Evolutionary conservation across 768 basidiomycete species (phyloP), one percentile per base, ranked within the genome.

Genomic region (Hysterangium stoloniferum): DNA sequence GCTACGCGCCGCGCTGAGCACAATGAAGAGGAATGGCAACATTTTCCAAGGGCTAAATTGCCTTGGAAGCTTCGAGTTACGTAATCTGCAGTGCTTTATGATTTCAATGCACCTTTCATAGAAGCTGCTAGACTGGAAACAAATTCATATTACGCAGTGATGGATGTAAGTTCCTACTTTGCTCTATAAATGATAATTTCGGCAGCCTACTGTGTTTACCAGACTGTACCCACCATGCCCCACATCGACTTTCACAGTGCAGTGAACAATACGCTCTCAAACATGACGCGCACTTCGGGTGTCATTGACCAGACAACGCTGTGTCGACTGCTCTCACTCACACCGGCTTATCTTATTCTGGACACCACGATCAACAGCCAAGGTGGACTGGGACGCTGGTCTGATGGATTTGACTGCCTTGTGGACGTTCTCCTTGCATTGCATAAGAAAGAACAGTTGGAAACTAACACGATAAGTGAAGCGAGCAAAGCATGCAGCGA

Each of bases 291-390:
- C 49, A 63, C 67, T 45, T 59, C 68, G 3, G 68, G 73, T 2
- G 45, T 64, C 2, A 73, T 88, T 27, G 78, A 86, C 64, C 86
- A 89, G 66, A 58, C 59, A 12, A 59, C 74, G 32, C 69, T 89
- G 35, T 77, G 82, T 50, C 76, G 77, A 32, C 84, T 79, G 59
- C 68, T 89, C 41, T 73, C 73, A 13, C 77, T 88, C 33, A 76
- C 87, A 12, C 82, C 87, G 1, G 85, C 86, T n/a, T 87, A 82
- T 60, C 77, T 89, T 38, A 62, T 91, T 52, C 80, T 86, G 11
- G 87, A 91, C 65, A 73, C 75, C 0, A 80, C 78, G 51, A 86
- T 72, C 56, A 79, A 80, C 59, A 70, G 77, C 0, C 73, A 74
- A 31, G 61, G 60, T 1, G 88, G 86, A 1, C 65, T 80, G 22